phyloP scores from a whole-genome alignment of 148 eudicot genomes.

The Rhododendron simsii region DNA sequence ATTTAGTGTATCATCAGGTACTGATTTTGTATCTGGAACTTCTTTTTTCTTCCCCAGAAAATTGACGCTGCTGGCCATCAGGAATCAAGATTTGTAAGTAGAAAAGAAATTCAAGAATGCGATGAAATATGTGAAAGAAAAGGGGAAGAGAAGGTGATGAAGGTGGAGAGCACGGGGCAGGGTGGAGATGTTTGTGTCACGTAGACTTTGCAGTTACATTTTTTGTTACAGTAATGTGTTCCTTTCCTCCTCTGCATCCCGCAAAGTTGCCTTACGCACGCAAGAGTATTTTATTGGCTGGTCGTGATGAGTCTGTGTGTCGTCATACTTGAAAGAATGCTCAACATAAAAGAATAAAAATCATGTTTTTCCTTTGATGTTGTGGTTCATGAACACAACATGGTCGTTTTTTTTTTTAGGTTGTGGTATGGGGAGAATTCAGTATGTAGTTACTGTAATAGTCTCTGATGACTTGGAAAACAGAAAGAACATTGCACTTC shows the following conservation, averaged over 20 bases:
- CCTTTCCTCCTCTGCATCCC: background rate
- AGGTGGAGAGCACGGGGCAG: background rate
- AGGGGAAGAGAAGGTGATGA: background rate
- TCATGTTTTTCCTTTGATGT: background rate
- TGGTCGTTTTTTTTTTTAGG: background rate
- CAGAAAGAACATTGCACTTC: background rate
- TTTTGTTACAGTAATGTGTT: background rate
- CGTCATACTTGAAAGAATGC: background rate
- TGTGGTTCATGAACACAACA: background rate
- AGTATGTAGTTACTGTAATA: background rate
- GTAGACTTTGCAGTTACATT: background rate
- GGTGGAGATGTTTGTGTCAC: background rate
- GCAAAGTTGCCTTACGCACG: background rate
- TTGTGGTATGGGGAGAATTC: background rate
- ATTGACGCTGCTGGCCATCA: background rate
- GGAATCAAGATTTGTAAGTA: background rate
- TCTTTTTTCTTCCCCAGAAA: background rate
- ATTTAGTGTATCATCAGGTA: background rate
- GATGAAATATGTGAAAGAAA: background rate
- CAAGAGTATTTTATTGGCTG: background rate
- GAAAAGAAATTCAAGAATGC: background rate
- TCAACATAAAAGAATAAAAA: background rate
- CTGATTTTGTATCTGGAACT: background rate
- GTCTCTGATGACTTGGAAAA: background rate
- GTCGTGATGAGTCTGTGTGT: background rate